Base-by-base conservation (phyloP, 2,329 filamentous ascomycete genomes). In the Colletotrichum magnum region DNA sequence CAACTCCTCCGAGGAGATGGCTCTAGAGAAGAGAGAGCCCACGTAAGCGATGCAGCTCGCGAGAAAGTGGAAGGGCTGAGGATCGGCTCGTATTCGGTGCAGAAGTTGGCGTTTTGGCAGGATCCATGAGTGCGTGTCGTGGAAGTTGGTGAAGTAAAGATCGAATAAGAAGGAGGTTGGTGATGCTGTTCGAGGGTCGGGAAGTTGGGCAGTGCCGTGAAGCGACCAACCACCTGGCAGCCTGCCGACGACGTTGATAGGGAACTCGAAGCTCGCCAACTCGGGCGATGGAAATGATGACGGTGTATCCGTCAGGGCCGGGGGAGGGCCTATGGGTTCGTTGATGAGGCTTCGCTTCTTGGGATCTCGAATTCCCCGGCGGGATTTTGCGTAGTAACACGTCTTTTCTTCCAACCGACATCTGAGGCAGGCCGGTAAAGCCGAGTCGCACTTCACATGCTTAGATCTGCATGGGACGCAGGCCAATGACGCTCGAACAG, bases 391-490 rank as follows among this genome's bases (percentile, higher is more conserved):
- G 74, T 86, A 87, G 66, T 79, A 80, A 64, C 85, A 87, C 32
- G 81, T 76, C 66, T 83, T 83, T 28, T 79, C 79, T 52, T 81
- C 79, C 21, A 78, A 52, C 77, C 79, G 45, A 80, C 84, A 70
- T 85, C 84, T 71, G 83, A 87, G 39, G 85, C 76, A 75, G 82
- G 82, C 36, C 78, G 80, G 65, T 74, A 79, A 58, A 78, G 81
- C 54, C 16, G 53, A 61, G 50, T 67, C 47, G 71, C 47, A 73
- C 72, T 64, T 72, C 53, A 67, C 88, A 58, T 88, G 87, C 74
- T 83, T 87, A 68, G 79, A 77, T 26, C 80, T 81, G 65, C 85
- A 88, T 72, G 88, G 87, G 77, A 85, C 77, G 54, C 80, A 82
- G 57, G 80, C 81, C 41, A 82, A 73, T 12, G 81, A 82, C 26